Evolutionary conservation across 495 filamentous ascomycete species (phyloP).

Genomic region (Trichoderma parareesei): DNA sequence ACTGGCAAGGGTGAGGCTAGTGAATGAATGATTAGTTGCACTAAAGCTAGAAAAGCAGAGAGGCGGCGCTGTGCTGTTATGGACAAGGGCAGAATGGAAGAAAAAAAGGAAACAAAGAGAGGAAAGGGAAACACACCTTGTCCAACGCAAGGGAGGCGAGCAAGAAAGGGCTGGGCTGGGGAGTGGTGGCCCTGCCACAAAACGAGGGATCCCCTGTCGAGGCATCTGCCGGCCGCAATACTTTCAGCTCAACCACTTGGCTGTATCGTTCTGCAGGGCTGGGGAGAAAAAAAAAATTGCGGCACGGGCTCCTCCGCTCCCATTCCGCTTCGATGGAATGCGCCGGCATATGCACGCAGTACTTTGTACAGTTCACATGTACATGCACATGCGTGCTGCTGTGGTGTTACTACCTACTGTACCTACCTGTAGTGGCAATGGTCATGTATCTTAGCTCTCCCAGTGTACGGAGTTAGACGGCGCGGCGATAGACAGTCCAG

Average conservation of each 20-base stretch:
- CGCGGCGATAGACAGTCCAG: not conserved
- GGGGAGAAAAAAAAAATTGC: not conserved
- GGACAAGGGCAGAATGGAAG: not conserved
- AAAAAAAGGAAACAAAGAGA: not conserved
- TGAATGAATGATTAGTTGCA: not conserved
- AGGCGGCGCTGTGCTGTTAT: not conserved
- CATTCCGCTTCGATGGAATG: not conserved
- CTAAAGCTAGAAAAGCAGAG: not conserved
- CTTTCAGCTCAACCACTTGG: not conserved
- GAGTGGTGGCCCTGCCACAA: not conserved
- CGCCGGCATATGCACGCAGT: not conserved
- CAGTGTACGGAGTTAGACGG: not conserved
- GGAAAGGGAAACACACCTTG: not conserved
- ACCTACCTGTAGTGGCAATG: not conserved
- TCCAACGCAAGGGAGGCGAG: not conserved
- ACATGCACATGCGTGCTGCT: too few species aligned
- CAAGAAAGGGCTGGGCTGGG: not conserved
- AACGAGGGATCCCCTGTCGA: not conserved
- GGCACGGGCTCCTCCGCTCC: not conserved
- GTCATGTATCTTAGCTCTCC: not conserved
- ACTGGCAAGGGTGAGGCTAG: slow-evolving; percentile 1
- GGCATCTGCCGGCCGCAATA: slow-evolving; percentile 1
- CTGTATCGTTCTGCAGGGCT: not conserved
- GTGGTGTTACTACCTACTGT: not conserved
- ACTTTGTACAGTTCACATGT: not conserved